Conservation (phyloP, 2,329 filamentous ascomycete species). For the Fusarium xylarioides region DNA sequence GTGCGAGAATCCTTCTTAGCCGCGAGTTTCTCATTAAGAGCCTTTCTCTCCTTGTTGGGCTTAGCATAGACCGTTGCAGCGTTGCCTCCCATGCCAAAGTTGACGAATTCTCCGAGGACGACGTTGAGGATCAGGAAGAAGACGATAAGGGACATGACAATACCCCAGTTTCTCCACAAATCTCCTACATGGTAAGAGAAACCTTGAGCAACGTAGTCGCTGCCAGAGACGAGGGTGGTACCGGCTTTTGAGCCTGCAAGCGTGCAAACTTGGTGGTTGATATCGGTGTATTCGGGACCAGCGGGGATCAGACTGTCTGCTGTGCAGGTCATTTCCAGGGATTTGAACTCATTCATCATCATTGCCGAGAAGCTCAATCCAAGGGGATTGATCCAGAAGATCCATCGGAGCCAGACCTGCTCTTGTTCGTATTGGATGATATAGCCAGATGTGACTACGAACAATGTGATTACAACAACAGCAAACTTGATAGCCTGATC, state of each 20-base stretch:
- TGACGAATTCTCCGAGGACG: conserved; percentile 79
- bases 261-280: conserved; percentile 83
- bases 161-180: conserved; percentile 86
- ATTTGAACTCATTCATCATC: conserved; percentile 88
- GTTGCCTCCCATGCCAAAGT: conserved; percentile 82
- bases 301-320: conserved; percentile 74
- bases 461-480: conserved; percentile 81
- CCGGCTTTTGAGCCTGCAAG: conserved; percentile 76
- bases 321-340: conserved; percentile 74
- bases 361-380: conserved; percentile 79
- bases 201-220: conserved; percentile 72
- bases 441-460: conserved; percentile 83
- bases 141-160: conserved; percentile 78
- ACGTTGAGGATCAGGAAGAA: conserved; percentile 81
- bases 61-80: conserved; percentile 80
- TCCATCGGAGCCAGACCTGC: conserved; percentile 82
- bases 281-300: conserved; percentile 74
- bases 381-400: conserved; percentile 79
- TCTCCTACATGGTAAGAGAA: conserved; percentile 74
- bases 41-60: conserved; percentile 72
- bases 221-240: conserved; percentile 69
- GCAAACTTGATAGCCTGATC: conserved; percentile 87
- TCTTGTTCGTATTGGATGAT: conserved; percentile 81
- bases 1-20: conserved; percentile 67
- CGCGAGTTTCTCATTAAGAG: conserved; percentile 70